Base-by-base conservation (phyloP, 192 early-diverging fungal species). In the Mortierella alpina region DNA sequence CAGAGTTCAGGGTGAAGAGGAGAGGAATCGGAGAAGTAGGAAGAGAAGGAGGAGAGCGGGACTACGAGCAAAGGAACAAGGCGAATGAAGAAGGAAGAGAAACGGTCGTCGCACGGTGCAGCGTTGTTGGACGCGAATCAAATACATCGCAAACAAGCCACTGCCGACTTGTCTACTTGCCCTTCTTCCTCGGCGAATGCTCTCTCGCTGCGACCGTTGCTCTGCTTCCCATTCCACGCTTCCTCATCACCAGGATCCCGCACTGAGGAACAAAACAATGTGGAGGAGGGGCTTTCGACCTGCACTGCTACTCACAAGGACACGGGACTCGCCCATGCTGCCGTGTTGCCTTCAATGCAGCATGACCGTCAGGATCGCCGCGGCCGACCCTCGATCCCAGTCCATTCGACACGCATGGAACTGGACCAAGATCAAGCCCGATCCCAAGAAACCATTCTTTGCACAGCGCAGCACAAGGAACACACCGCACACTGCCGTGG, bases 391-490 rank as follows among this genome's bases (percentile, higher is more conserved):
- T 50, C 52, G 39, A 14, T 47, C 70, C 40, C 55, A 59, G 20
- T 39, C 40, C 17, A 42, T 80, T 7, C 77, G 77, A 0, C 44
- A 72, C 72, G 60, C 77, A 15, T 80, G 77, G 77, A 80, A 72
- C 49, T 80, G 77, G 77, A n/a, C 77, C 15, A 80, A 80, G 56
- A 80, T 80, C 65, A 80, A 80, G 41, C 18, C 77, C 13, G 77
- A 80, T 41, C 77, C 77, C 45, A 80, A 80, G 41, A 80, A 72
- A 39, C 77, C 77, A 9, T 80, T 80, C 52, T 80, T 80, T 59
- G 69, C 77, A 44, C 39, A 68, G 47, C 31, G 70, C 40, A 80
- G 70, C 31, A 80, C 70, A 48, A 80, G 49, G 41, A 80, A 72
- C 60, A 57, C 77, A 0, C 77, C 77, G 15, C 69, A 80, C 3